Evolutionary conservation across 768 basidiomycete species (phyloP), one percentile per base, ranked within the genome.

Genomic region (Suillus hirtellus): DNA sequence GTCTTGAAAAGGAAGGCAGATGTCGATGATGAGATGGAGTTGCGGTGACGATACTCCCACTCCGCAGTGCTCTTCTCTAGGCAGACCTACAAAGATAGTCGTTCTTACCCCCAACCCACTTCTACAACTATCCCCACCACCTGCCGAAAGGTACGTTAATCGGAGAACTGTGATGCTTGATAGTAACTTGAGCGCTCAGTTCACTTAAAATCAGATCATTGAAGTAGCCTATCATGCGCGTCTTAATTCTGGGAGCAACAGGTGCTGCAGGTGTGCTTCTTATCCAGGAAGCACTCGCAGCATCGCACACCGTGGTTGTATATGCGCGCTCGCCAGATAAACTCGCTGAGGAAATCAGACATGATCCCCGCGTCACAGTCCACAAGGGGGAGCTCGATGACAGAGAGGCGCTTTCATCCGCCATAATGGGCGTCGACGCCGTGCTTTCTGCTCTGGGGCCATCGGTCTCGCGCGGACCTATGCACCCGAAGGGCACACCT

Each of bases 221-320:
- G 34, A 50, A 62, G 21, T 42, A 42, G 27, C 35, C 50, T 19
- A 21, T 42, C 19, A 83, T 84, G 84, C 86, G 79, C 31, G 68
- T 90, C 62, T 78, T 92, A 60, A 78, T 92, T 63, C 79, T 92
- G n/a, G 90, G 90, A 19, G 86, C 81, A 27, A 92, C 90, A 3
- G 89, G 90, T 1, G 80, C 84, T 15, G 74, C 75, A 42, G 90
- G 90, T 56, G 73, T 83, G 52, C 79, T 82, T 19, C 77, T 91
- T 63, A 79, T 87, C 62, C 81, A 85, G 59, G 82, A 88, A 68
- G 76, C 80, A 6, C 81, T 92, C 19, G 69, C 75, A 19, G 74
- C 75, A 24, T 67, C 71, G 6, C 79, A 82, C 66, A 77, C 80
- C 4, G 67, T 91, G 65, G 78, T 90, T 63, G 66, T 91, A 60